phyloP scores from a whole-genome alignment of 257 asterid genomes.

The Primulina huaijiensis region DNA sequence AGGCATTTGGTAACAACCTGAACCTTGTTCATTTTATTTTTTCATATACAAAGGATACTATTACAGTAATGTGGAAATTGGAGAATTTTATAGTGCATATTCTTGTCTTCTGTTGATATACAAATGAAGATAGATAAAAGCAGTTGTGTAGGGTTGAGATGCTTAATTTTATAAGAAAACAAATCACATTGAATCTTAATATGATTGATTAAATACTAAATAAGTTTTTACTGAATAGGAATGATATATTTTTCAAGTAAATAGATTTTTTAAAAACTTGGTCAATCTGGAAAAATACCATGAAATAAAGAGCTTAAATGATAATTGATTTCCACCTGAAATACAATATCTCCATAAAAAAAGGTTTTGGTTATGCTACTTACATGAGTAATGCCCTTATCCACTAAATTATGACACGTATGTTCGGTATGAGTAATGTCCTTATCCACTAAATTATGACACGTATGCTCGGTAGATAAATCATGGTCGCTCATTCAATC shows the following conservation, averaged over 20 bases:
- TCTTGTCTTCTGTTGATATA: not conserved
- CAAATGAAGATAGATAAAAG: not conserved
- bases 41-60: not conserved
- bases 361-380: no score
- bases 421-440: no score
- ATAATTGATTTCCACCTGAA: no score
- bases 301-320: not conserved
- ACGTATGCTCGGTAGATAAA: no score
- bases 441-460: no score
- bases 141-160: not conserved
- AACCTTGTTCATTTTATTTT: conserved; percentile 18
- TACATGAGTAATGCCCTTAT: no score
- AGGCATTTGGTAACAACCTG: conserved; percentile 80
- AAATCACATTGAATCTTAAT: not conserved
- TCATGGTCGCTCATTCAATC: no score
- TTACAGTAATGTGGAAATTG: not conserved
- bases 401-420: no score
- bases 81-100: not conserved
- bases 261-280: not conserved
- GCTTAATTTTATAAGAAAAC: not conserved
- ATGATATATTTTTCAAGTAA: not conserved
- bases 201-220: not conserved
- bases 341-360: not conserved
- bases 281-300: not conserved
- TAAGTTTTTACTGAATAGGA: not conserved